Base-by-base conservation (phyloP, 208 protist species). In the Wallacemonas collosoma region DNA sequence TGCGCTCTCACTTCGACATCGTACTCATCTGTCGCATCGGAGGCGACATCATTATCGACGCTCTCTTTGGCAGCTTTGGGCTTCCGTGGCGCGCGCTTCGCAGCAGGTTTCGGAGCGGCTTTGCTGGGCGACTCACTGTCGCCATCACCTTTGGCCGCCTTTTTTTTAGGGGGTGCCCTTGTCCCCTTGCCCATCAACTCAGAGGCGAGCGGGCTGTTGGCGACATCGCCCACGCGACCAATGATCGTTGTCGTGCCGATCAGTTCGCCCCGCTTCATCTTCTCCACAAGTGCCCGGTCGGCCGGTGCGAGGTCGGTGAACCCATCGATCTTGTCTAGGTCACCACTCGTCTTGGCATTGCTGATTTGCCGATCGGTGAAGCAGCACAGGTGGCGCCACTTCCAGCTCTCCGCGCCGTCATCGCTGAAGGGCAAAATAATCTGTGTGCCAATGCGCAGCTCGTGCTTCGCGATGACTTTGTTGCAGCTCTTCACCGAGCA, bases 331-430 rank as follows among this genome's bases (percentile, higher is more conserved):
- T 60, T 72, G 70, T 92, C 80, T 2, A 95, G 43, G 60, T 86
- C 86, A 39, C 86, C 86, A 2, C 66, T 77, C 2, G 61, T 78
- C 26, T 64, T 69, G n/a, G 90, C 87, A 62, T 93, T 93, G 54
- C 77, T 75, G 36, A 93, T 62, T 73, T 95, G 87, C 53, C 84
- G 80, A 40, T 89, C 82, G 26, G 88, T 93, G 65, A 95, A 93
- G 79, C 90, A 95, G 78, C 90, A 95, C 47, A 95, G 77, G 68
- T 95, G 90, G 3, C 90, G 78, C 86, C 88, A 95, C 72, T 91
- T 93, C 70, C 75, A 91, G n/a, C 73, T 73, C 48, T 87, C 78
- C 2, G 71, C 67, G 3, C 56, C 79, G 8, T 89, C 85, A 47
- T 83, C 86, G 15, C 50, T 58, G n/a, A 71, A 78, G 3, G 84